Base-by-base conservation (phyloP, 495 filamentous ascomycete genomes). In the Rhypophila decipiens region DNA sequence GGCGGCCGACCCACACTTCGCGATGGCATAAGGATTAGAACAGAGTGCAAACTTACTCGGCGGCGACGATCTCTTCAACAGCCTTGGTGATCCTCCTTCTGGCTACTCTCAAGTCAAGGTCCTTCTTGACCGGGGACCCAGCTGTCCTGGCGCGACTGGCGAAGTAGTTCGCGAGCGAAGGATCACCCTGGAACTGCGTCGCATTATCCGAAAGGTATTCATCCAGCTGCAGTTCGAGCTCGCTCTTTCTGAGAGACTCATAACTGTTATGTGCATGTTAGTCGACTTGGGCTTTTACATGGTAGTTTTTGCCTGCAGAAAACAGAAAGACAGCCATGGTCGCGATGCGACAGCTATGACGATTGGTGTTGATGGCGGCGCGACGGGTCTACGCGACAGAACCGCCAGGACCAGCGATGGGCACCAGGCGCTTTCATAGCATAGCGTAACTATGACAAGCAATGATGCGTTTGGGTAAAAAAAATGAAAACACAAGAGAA, bases 221-320 rank as follows among this genome's bases (percentile, higher is more conserved):
- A 42, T 93, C 86, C 46, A 98, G 77, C 21, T 78, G 73, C 42
- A 72, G 56, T 60, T 90, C 86, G 33, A 97, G 80, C n/a, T 97
- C 90, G 51, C 71, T 66, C 67, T 96, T 96, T 55, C 84, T 85
- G 51, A 79, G 65, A 31, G 78, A 73, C 44, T 87, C 83, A 57
- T 77, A 79, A 56, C 90, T 96, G 53, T 39, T 10, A 40, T 23
- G 11, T 18, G 18, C 27, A 29, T 3, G 36, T 39, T 39, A 18
- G 31, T 13, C 36, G 10, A 18, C 36, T 2, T 13, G 27, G 27
- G 9, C n/a, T 18, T 42, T 42, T 23, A 12, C 39, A 27, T 42
- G 36, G 36, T 18, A 17, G 35, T 10, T 38, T 38, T 22, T 17
- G 42, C 19, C 10, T 9, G 20, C 24, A 11, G 17, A 15, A 24